Base-by-base conservation (phyloP, 2,329 filamentous ascomycete species). In the Ceratocystis lukuohia region DNA sequence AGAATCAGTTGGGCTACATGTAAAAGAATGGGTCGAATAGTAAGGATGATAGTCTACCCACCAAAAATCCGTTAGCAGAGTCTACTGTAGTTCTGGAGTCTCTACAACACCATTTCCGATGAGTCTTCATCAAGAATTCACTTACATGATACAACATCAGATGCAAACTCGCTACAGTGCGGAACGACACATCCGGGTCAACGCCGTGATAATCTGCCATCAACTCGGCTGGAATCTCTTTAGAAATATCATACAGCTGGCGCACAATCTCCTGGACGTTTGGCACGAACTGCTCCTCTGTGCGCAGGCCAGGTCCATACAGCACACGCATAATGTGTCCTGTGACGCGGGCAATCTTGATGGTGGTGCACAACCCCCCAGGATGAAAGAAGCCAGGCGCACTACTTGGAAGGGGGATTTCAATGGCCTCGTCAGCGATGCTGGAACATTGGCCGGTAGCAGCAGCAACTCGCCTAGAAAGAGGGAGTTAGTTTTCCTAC, bases 131-230 rank as follows among this genome's bases (percentile, higher is more conserved):
- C 37, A 44, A 6, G 0, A 2, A 6, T 10, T 15, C 12, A 20
- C 66, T 0, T 68, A 74, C 72, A 69, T 74, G 73, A 48, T 73
- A 74, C 5, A 74, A 69, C 73, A 74, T 74, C 57, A 74, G 69
- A 56, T 74, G 73, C 1, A 74, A 57, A 0, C 72, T 73, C 12
- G 73, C 73, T 20, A 72, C 73, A 1, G 73, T 74, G 62, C 73
- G 68, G 25, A 74, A 37, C 15, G 70, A 72, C 4, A 73, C 71
- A n/a, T 73, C 72, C 3, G 65, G 63, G 3, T 17, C 68, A 3
- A 66, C 66, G 66, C 8, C 71, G 66, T 66, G 71, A 61, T 57
- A 70, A 69, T 45, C 71, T 68, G 48, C 69, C 67, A 65, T 71
- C 68, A 66, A 46, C 17, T 70, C 69, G 1, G 68, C 68, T 0